Evolutionary conservation across 495 filamentous ascomycete genomes (phyloP).

Genomic region (Hypoxylon lenormandii): DNA sequence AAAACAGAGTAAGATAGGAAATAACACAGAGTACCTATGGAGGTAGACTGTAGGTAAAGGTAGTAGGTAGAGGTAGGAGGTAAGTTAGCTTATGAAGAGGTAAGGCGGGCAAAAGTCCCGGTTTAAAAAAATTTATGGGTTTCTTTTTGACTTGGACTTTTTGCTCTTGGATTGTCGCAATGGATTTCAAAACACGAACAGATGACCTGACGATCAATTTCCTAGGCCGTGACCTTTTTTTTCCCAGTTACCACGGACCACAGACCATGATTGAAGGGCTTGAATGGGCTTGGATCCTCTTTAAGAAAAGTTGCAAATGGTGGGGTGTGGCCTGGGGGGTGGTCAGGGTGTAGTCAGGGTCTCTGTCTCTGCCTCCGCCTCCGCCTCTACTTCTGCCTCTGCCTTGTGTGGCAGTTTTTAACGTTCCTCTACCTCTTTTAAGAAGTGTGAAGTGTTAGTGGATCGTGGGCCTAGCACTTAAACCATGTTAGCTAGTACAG

Average conservation of each 20-base stretch:
- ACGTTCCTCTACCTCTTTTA: conserved; percentile 31
- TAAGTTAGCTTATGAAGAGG: not conserved
- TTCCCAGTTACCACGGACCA: conserved; percentile 33
- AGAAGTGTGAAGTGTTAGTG: conserved; percentile 34
- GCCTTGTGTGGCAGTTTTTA: conserved; percentile 18
- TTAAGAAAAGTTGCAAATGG: conserved; percentile 39
- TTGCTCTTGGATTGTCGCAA: conserved; percentile 18
- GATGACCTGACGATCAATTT: conserved; percentile 35
- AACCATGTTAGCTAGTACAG: conserved; percentile 1
- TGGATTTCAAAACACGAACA: conserved; percentile 16
- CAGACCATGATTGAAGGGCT: conserved; percentile 34
- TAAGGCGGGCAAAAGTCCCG: not conserved
- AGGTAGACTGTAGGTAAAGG: not conserved
- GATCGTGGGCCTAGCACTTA: not conserved
- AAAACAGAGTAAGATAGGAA: conserved; percentile 23
- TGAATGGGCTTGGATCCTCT: conserved; percentile 29
- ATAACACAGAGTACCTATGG: conserved; percentile 9
- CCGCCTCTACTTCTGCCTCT: too few species aligned
- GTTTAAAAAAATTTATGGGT: too few species aligned
- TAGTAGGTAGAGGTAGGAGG: not conserved
- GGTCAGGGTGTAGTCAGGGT: too few species aligned
- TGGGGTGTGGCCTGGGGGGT: too few species aligned
- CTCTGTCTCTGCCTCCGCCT: too few species aligned
- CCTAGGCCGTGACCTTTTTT: conserved; percentile 23
- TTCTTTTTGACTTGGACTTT: conserved; percentile 4